A percentile compares a stretch with the other conserved stretches of the same genome.
phyloP scores from a whole-genome alignment of 352 stramenopile species.

The Phytophthora cryptogea region DNA sequence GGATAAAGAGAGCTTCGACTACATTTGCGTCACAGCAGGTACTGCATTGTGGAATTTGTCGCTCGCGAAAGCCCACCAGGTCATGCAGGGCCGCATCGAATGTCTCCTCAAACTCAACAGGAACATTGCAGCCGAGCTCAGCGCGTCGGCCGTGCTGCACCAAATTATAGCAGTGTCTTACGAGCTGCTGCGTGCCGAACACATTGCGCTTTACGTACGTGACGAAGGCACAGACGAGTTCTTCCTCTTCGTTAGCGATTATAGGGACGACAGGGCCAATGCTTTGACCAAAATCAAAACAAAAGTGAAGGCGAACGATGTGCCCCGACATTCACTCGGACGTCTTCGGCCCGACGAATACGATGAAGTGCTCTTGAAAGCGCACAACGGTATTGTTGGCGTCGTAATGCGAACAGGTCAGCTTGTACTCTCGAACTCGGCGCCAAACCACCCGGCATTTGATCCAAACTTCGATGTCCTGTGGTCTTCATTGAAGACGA shows the following conservation, averaged over 20 bases:
- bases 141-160: conserved; percentile 58
- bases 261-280: conserved; percentile 2
- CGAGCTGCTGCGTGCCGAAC: conserved; percentile 62
- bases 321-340: conserved; percentile 2
- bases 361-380: conserved; percentile 60
- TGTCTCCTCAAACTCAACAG: conserved; percentile 73
- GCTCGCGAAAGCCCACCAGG: conserved; percentile 62
- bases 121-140: conserved; percentile 71
- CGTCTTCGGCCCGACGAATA: conserved; percentile 35
- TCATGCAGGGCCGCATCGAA: conserved; percentile 72
- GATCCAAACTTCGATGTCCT: conserved; percentile 59
- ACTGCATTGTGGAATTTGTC: conserved; percentile 79
- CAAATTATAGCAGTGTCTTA: conserved; percentile 73
- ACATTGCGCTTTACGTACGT: conserved; percentile 69
- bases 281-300: conserved; percentile 8
- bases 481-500: conserved; percentile 55
- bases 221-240: conserved; percentile 70
- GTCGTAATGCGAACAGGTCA: conserved; percentile 68
- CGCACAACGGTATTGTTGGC: conserved; percentile 73
- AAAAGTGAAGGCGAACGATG: conserved; percentile 12
- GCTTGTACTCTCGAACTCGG: conserved; percentile 67
- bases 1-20: conserved; percentile 58
- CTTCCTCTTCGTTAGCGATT: conserved; percentile 49
- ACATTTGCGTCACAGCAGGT: conserved; percentile 59
- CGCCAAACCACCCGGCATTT: conserved; percentile 55